Evolutionary conservation across 257 asterid genomes (phyloP), one percentile per base, ranked within the genome.

Genomic region (Jacaranda mimosifolia): DNA sequence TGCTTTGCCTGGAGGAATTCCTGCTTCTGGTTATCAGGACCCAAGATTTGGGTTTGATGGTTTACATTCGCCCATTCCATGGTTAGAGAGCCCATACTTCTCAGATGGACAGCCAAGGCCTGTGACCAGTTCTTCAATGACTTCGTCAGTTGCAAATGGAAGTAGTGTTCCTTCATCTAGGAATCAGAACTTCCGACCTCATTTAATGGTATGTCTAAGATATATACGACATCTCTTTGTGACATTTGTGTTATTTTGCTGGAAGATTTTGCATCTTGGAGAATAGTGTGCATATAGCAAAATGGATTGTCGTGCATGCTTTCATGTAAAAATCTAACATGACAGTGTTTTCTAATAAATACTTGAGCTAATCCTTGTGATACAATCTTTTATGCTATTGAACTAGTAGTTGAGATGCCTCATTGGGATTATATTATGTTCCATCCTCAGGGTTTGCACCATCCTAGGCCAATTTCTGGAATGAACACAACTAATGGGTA

Each of bases 31-130:
- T 46, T 89, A 83, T 84, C 94, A 87, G 80, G 94, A 92, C 55
- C 91, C 91, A 11, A 86, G 91, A 71, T 89, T 42, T 75, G 88
- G 83, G 13, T 89, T 72, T 79, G 94, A 91, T 77, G 92, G 92
- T 55, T 26, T 85, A 42, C 87, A 71, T 38, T 87, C 96, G 10
- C 92, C 90, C 11, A 52, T 84, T 53, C 89, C 96, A 57, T 90
- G 96, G 97, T 51, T 84, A 51, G 97, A 91, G 56, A 70, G 71
- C 13, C 85, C 91, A 14, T 90, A 86, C 68, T 87, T 72, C 76
- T 66, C 89, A n/a, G 96, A 87, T 63, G 97, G 84, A 58, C 93
- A 89, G 77, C 78, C 75, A 3, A 88, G 86, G 85, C 84, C 87
- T 6, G 73, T 84, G 7, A 81, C 81, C 11, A 81, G 77, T 73